These are phyloP conservation scores for Hirsutella rhossiliensis DNA, from an alignment of 2,329 filamentous ascomycete species.

Conservation along the genomic window DNA sequence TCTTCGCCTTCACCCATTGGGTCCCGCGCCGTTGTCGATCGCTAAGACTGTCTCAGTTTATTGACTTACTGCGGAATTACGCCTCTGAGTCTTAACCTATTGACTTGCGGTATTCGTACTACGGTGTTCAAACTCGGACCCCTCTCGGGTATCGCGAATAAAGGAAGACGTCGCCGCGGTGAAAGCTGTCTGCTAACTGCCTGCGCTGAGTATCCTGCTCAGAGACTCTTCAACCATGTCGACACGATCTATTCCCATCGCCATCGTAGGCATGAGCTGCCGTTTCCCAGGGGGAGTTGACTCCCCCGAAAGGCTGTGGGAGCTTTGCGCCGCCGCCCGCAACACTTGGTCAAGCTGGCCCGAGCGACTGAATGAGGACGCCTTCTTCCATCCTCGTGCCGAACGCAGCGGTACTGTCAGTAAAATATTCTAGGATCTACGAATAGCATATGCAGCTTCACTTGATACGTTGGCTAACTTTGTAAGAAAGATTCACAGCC, in stretches of 20 bases:
- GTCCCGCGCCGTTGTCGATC: no score
- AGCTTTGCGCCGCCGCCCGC: background rate
- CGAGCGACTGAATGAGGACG: constrained; percentile 8
- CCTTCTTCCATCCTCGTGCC: constrained; percentile 24
- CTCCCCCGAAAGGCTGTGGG: background rate
- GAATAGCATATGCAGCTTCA: no score
- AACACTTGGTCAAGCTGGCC: background rate
- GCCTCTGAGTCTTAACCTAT: no score
- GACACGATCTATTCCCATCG: background rate
- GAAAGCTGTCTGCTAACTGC: no score
- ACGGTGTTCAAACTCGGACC: no score
- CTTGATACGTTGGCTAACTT: no score
- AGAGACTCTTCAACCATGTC: background rate
- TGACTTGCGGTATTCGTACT: no score
- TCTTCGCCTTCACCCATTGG: no score
- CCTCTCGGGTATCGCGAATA: no score
- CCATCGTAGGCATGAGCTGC: background rate
- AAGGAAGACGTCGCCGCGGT: no score
- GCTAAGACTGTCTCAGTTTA: no score
- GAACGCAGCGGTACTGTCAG: background rate
- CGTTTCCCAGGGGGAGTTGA: background rate
- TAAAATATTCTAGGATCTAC: background rate
- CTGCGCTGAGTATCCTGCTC: background rate
- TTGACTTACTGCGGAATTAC: no score
- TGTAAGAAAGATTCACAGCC: constrained; percentile 3